Evolutionary conservation across 257 asterid species (phyloP).

Genomic region (Solanum tarijense): DNA sequence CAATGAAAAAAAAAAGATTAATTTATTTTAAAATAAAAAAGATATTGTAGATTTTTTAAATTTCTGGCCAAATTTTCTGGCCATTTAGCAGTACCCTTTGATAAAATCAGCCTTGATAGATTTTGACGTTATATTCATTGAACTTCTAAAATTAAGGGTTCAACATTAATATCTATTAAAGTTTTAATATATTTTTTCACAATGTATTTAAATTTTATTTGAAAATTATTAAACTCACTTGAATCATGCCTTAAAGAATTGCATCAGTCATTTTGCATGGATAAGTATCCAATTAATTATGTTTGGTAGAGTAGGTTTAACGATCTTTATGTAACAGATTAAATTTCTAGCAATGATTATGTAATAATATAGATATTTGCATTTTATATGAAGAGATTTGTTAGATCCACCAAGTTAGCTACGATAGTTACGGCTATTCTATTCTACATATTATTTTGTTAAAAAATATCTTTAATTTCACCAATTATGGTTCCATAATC

Average conservation of each 20-base stretch:
- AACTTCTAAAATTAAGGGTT: neutral
- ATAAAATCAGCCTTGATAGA: neutral
- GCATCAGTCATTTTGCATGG: neutral
- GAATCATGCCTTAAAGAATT: neutral
- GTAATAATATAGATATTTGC: neutral
- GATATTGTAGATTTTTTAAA: too few relatives aligned
- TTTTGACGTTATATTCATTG: neutral
- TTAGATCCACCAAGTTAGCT: conserved; percentile 1
- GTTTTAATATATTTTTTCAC: neutral
- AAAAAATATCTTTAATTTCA: neutral
- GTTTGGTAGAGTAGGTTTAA: conserved; percentile 1
- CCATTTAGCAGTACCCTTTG: neutral
- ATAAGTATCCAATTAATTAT: neutral
- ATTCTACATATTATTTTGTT: neutral
- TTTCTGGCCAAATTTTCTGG: too few relatives aligned
- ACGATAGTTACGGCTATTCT: neutral
- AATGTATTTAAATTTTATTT: neutral
- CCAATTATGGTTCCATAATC: neutral
- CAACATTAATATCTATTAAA: neutral
- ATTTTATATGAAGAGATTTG: neutral
- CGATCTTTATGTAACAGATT: neutral
- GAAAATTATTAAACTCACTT: neutral
- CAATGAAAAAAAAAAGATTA: too few relatives aligned
- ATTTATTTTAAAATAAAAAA: too few relatives aligned
- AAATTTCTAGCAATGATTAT: neutral